Base-by-base conservation (phyloP, 2,329 filamentous ascomycete genomes). In the Aspergillus vadensis region DNA sequence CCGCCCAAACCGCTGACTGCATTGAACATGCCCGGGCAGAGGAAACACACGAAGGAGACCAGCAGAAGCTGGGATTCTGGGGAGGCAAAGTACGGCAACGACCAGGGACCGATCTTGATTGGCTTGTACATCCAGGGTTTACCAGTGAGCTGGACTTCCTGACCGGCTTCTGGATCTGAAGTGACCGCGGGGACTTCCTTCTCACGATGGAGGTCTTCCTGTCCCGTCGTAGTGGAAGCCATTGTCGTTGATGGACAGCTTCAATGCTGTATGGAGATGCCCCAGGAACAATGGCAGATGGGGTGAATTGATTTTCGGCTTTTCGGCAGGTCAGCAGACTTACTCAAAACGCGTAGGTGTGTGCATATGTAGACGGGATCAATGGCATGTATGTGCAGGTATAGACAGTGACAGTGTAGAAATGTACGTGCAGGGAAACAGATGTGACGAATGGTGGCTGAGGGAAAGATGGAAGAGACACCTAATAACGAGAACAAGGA, bases 1-100 rank as follows among this genome's bases (percentile, higher is more conserved):
- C 86, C 88, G 60, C 88, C 88, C 38, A 90, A 79, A 62, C 88
- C 88, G 62, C 79, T 80, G 60, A 90, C 78, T 19, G 88, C 86
- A 70, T 90, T 90, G 80, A 85, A 90, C 86, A 90, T 89, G 68
- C 88, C 88, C 0, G 88, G 88, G 72, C 88, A 91, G 63, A 90
- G 73, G 80, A 91, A 90, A 72, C 87, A 90, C 53, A 90, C 87
- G 62, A 89, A 81, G 21, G 87, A 82, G 58, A 92, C 88, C 81
- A 92, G 84, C 63, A 89, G 69, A 38, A 93, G 82, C 77, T 93
- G 90, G 51, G 87, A 76, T 70, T 87, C 85, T 12, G 90, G 90
- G 59, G 89, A 91, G 21, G 90, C 90, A 74, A 89, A 92, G 83
- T 87, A 91, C 4, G 82, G 81, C 7, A 89, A 62, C 65, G 83